Conservation (phyloP, 768 basidiomycete species). For the Lactarius sanguifluus region DNA sequence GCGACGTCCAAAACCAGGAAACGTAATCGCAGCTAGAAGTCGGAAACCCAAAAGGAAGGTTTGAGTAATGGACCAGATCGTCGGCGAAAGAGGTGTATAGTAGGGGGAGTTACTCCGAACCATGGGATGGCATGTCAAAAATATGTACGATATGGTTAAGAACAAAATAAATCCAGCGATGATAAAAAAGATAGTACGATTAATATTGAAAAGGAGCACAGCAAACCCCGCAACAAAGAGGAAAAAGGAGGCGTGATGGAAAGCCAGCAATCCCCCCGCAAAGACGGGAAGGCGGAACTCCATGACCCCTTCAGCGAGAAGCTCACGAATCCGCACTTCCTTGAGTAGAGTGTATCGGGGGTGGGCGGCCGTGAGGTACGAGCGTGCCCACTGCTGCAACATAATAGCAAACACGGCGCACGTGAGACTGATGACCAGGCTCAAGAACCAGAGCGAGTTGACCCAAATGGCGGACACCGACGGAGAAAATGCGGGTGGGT, state of each 20-base stretch:
- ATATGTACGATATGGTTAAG: background rate
- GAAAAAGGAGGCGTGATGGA: background rate
- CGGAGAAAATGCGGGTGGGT: background rate
- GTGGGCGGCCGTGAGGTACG: background rate
- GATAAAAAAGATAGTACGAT: background rate
- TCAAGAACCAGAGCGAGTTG: slow-evolving; percentile 1
- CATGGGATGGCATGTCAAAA: background rate
- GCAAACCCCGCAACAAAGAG: background rate
- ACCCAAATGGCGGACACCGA: background rate
- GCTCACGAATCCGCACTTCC: background rate
- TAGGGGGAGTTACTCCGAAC: background rate
- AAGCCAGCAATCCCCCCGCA: background rate
- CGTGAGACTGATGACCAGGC: background rate
- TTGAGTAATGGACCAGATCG: background rate
- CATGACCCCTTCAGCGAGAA: background rate
- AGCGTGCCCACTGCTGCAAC: slow-evolving; percentile 4
- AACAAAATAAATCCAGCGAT: no score
- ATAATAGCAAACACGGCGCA: background rate
- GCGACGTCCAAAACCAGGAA: background rate
- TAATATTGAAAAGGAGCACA: background rate
- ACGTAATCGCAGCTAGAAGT: background rate
- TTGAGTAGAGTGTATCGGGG: background rate
- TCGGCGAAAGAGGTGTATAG: background rate
- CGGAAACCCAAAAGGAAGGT: background rate
- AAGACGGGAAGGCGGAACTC: background rate